Conservation (phyloP, 805 yeast genomes). For the Ogataea henricii region DNA sequence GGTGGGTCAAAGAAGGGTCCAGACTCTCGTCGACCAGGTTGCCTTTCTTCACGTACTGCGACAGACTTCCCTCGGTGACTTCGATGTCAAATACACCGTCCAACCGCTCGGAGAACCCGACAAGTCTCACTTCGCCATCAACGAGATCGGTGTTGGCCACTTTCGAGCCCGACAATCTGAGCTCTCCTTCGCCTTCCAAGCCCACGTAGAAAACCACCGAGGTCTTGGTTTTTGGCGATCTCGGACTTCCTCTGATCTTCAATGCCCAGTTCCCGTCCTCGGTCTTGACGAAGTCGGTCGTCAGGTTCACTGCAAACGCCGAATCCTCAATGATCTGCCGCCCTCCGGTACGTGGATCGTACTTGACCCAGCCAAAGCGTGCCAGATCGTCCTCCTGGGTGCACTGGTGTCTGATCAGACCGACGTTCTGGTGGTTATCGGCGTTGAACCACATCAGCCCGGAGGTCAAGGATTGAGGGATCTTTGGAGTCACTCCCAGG, state of each 20-base stretch:
- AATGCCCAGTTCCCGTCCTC: constrained; percentile 82
- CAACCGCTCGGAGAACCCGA: constrained; percentile 62
- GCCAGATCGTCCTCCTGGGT: constrained; percentile 70
- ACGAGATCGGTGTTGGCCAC: constrained; percentile 27
- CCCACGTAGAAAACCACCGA: constrained; percentile 80
- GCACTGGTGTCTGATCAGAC: constrained; percentile 68
- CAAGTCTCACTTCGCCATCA: constrained; percentile 42
- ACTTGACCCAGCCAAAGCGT: constrained; percentile 82
- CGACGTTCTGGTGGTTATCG: constrained; percentile 54
- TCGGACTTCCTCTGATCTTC: constrained; percentile 66
- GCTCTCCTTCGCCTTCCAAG: constrained; percentile 61
- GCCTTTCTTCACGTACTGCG: constrained; percentile 42
- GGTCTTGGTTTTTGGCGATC: constrained; percentile 49
- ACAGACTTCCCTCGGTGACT: constrained; percentile 55
- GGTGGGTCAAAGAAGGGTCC: constrained; percentile 65
- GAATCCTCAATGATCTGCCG: constrained; percentile 70
- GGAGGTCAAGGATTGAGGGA: constrained; percentile 71
- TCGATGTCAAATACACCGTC: constrained; percentile 61
- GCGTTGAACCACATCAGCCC: constrained; percentile 90
- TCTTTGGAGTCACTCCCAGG: constrained; percentile 80
- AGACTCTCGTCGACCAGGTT: constrained; percentile 39
- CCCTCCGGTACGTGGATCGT: constrained; percentile 90
- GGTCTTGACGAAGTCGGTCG: constrained; percentile 75
- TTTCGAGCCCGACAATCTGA: constrained; percentile 41
- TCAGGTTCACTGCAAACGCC: constrained; percentile 60